Evolutionary conservation across 768 basidiomycete species (phyloP).

Genomic region (Filobasidium wieringae): DNA sequence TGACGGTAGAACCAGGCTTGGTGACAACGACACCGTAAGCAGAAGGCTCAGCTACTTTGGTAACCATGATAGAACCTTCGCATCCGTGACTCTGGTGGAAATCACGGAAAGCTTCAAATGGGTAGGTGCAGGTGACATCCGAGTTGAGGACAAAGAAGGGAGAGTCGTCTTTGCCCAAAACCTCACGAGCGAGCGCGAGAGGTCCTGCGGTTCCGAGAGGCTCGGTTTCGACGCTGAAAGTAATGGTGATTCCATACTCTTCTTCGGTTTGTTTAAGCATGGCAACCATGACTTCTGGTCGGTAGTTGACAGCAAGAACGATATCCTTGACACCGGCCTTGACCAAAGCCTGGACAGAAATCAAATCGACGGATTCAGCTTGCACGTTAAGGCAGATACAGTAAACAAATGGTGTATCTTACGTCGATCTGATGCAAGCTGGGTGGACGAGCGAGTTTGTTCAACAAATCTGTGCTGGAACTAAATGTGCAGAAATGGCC

Average conservation of each 20-base stretch:
- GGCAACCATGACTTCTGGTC: constrained; percentile 45
- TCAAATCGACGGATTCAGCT: neutral
- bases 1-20: constrained; percentile 40
- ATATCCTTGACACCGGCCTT: constrained; percentile 46
- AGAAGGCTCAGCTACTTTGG: constrained; percentile 45
- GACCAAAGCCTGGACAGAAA: constrained; percentile 38
- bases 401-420: neutral
- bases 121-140: constrained; percentile 45
- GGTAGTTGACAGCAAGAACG: constrained; percentile 45
- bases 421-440: constrained; percentile 44
- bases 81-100: constrained; percentile 44
- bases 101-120: constrained; percentile 44
- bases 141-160: constrained; percentile 48
- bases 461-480: neutral
- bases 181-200: constrained; percentile 42
- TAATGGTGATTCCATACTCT: constrained; percentile 43
- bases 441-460: constrained; percentile 6
- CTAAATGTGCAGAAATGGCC: neutral
- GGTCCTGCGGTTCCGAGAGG: constrained; percentile 46
- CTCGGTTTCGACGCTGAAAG: constrained; percentile 44
- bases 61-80: constrained; percentile 46
- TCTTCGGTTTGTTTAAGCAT: constrained; percentile 44
- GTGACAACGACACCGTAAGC: constrained; percentile 45
- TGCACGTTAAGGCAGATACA: neutral
- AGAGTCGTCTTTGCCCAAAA: constrained; percentile 44